Evolutionary conservation across 257 asterid genomes (phyloP).

Genomic region (Gentiana straminea): DNA sequence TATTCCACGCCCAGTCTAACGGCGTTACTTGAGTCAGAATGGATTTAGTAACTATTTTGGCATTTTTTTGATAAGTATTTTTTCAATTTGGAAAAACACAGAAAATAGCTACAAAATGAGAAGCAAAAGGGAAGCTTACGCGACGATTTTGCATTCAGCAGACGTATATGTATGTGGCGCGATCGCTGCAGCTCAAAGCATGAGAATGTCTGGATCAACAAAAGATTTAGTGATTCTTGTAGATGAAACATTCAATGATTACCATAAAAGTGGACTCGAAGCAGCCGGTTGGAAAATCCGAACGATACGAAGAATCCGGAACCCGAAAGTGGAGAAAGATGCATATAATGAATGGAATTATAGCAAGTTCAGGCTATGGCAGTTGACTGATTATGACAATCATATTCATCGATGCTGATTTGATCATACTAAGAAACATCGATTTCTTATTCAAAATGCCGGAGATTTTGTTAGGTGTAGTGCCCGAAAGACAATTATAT

Average conservation of each 20-base stretch:
- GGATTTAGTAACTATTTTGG: too few species aligned
- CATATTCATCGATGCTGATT: slow-evolving; percentile 76
- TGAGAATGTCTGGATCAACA: slow-evolving; percentile 74
- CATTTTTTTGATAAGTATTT: background rate
- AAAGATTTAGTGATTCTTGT: slow-evolving; percentile 82
- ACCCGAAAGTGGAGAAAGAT: too few species aligned
- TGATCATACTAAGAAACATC: slow-evolving; percentile 67
- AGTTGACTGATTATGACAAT: slow-evolving; percentile 27
- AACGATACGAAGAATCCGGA: too few species aligned
- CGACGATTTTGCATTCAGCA: slow-evolving; percentile 3
- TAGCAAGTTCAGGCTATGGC: too few species aligned
- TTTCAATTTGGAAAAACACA: slow-evolving; percentile 9
- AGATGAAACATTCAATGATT: slow-evolving; percentile 52
- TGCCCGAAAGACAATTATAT: slow-evolving; percentile 39
- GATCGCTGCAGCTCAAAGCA: slow-evolving; percentile 85
- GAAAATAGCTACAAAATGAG: slow-evolving; percentile 24
- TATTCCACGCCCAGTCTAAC: too few species aligned
- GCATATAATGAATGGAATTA: too few species aligned
- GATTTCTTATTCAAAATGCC: slow-evolving; percentile 78
- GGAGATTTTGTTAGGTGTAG: slow-evolving; percentile 76
- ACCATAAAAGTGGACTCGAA: slow-evolving; percentile 66
- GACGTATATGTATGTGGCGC: slow-evolving; percentile 60
- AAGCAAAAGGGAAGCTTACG: background rate
- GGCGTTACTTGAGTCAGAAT: too few species aligned
- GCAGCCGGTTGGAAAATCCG: too few species aligned